Evolutionary conservation across 768 basidiomycete genomes (phyloP).

Genomic region (Lanmaoa pseudosensibilis): DNA sequence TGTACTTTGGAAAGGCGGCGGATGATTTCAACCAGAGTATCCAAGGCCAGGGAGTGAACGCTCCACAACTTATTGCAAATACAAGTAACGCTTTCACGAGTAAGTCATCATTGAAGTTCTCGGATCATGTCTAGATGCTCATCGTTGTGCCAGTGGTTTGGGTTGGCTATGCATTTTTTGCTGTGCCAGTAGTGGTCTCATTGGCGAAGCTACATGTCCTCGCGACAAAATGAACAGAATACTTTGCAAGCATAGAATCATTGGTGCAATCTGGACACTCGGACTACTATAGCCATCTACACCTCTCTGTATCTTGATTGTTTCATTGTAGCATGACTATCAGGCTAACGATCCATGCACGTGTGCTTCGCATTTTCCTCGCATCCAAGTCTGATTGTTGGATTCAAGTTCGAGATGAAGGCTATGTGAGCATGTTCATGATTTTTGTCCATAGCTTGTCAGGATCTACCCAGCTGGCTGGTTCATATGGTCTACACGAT

Average conservation of each 20-base stretch:
- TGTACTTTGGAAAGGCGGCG: constrained; percentile 81
- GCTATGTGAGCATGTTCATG: no score
- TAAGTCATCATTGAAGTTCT: constrained; percentile 37
- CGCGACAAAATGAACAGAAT: constrained; percentile 38
- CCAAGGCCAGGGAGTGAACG: constrained; percentile 47
- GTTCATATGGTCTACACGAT: no score
- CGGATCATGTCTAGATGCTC: background rate
- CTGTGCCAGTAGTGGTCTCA: constrained; percentile 66
- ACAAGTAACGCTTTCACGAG: constrained; percentile 76
- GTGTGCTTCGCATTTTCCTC: background rate
- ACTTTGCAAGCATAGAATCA: background rate
- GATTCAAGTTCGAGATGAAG: background rate
- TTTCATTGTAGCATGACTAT: background rate
- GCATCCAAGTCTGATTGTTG: background rate
- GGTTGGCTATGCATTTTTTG: constrained; percentile 75
- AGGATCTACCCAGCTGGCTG: background rate
- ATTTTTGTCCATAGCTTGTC: no score
- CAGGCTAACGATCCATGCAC: background rate
- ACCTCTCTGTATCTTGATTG: background rate
- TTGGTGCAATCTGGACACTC: background rate
- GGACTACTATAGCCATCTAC: background rate
- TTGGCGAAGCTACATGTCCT: constrained; percentile 67
- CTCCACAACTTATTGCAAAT: constrained; percentile 59
- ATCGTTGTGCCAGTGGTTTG: constrained; percentile 58
- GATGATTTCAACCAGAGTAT: constrained; percentile 75